Base-by-base conservation (phyloP, 2,329 filamentous ascomycete genomes). In the Xylaria sp. region DNA sequence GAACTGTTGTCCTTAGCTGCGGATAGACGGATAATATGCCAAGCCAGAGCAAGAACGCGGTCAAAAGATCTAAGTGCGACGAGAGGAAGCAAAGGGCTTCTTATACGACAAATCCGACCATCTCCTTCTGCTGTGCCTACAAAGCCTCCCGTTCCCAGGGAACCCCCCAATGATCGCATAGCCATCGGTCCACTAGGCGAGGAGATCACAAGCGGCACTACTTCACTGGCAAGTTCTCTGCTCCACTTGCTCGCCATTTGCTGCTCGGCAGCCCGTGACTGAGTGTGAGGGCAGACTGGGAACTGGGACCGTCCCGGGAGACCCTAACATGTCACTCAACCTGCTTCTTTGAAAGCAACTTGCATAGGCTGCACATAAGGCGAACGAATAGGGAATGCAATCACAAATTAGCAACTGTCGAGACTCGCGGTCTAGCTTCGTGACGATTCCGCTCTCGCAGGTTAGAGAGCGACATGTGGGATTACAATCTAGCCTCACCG, bases 191-290 rank as follows among this genome's bases (percentile, higher is more conserved):
- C 60, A 58, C 60, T 66, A 59, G 46, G 44, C 31, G 31, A 60
- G 50, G 20, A 39, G 41, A 58, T 50, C 44, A 64, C 66, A 63
- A 48, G 55, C 69, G 63, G 63, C 59, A 65, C 59, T 60, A 3
- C 54, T 61, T 65, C 48, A 69, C 69, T 69, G 60, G 66, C 31
- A 59, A 44, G 54, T 39, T 58, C 55, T 48, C 34, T 55, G 46
- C 59, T 69, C 69, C 69, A 66, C 69, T 66, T 52, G 31, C 55
- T 20, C 64, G 7, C 56, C 23, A 69, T 71, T 69, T 65, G 66
- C 28, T 55, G 51, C 46, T 51, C 31, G 52, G 25, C 56, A 62
- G 50, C 48, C 66, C 39, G 56, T 58, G 55, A 69, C 51, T 64
- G 58, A 61, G 25, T 41, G 34, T 54, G 51, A 51, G 51, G 56